Evolutionary conservation across 2,329 filamentous ascomycete genomes (phyloP).

Genomic region (Colletotrichum horii): DNA sequence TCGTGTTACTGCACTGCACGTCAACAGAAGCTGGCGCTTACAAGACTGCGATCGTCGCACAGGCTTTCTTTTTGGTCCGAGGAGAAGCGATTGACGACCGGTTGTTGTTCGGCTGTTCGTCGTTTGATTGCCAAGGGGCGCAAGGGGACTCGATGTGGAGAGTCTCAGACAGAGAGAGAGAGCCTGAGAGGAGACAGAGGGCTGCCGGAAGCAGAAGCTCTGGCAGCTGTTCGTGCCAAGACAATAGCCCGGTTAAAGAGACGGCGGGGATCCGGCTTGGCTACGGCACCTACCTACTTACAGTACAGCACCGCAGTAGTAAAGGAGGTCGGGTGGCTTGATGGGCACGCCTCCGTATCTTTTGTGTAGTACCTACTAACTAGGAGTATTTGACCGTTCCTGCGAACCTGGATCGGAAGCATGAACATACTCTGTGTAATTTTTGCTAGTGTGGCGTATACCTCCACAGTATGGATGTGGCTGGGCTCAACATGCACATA

Average conservation of each 20-base stretch:
- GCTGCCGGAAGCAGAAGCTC: not conserved
- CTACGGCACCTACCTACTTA: not conserved
- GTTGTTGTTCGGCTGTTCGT: not conserved
- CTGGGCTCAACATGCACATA: no score
- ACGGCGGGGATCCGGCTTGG: slow-evolving; percentile 9
- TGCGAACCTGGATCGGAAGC: no score
- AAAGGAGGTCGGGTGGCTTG: not conserved
- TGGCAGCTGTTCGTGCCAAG: slow-evolving; percentile 9
- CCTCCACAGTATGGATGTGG: no score
- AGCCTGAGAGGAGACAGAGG: not conserved
- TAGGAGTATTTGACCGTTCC: no score
- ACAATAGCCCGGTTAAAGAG: not conserved
- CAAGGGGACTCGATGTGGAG: not conserved
- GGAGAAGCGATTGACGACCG: not conserved
- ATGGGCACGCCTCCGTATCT: not conserved
- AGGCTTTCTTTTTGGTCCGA: not conserved
- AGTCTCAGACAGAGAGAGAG: slow-evolving; percentile 3
- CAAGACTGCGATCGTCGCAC: not conserved
- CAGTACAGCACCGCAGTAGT: not conserved
- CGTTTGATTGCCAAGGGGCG: slow-evolving; percentile 10
- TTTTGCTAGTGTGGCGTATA: no score
- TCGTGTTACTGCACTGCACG: not conserved
- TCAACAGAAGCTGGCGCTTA: not conserved
- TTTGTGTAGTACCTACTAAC: not conserved
- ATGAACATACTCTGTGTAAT: no score